phyloP scores from a whole-genome alignment of 2,329 filamentous ascomycete species.

The Hymenoscyphus fructigenus region DNA sequence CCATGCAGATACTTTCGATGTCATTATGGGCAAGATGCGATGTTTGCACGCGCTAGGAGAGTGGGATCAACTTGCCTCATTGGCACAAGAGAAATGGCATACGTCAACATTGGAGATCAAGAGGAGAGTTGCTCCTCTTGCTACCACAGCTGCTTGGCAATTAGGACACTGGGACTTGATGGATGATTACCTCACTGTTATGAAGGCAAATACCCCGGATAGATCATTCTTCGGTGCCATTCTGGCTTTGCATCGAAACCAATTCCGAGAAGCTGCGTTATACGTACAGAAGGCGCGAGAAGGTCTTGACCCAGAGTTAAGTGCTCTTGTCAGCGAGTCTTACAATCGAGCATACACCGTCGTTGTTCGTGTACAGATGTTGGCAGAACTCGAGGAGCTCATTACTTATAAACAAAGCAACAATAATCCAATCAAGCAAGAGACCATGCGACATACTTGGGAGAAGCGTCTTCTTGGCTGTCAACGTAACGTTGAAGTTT shows the following conservation, averaged over 20 bases:
- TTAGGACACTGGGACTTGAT: conserved; percentile 96
- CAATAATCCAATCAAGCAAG: conserved; percentile 78
- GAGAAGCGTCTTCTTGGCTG: conserved; percentile 92
- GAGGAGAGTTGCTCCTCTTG: conserved; percentile 86
- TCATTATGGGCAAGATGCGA: conserved; percentile 99
- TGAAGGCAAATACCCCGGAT: conserved; percentile 92
- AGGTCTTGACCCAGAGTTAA: conserved; percentile 91
- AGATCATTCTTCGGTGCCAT: conserved; percentile 98
- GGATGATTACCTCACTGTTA: conserved; percentile 93
- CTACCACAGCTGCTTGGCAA: conserved; percentile 95
- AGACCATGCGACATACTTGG: conserved; percentile 91
- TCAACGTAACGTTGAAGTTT: conserved; percentile 95
- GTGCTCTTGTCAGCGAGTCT: conserved; percentile 93
- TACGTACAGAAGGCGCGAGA: conserved; percentile 92
- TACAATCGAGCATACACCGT: conserved; percentile 97
- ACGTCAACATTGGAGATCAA: conserved; percentile 86
- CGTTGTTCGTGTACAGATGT: conserved; percentile 98
- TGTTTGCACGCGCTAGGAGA: conserved; percentile 96
- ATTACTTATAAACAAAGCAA: conserved; percentile 93
- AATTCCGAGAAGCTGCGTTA: conserved; percentile 84
- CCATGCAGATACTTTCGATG: conserved; percentile 90
- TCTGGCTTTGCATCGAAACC: conserved; percentile 88
- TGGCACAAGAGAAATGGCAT: conserved; percentile 92
- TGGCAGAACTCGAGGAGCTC: conserved; percentile 96
- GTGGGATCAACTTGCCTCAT: conserved; percentile 87